phyloP scores from a whole-genome alignment of 371 early-diverging fungal species.

The Lichtheimia ornata region DNA sequence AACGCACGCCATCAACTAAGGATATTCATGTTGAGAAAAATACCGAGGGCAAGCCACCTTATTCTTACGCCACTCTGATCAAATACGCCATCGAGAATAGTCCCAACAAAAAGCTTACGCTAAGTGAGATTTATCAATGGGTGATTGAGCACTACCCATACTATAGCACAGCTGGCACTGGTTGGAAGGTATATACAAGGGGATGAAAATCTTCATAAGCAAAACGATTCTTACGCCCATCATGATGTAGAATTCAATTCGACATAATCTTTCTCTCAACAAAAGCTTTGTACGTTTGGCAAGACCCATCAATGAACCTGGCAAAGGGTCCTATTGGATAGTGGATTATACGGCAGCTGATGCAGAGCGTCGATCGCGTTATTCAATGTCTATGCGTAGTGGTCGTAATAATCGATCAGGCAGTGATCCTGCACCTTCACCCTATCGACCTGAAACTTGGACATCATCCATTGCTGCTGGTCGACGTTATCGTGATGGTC shows the following conservation, averaged over 20 bases:
- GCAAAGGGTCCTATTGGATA: slow-evolving; percentile 97
- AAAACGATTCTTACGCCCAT: no score
- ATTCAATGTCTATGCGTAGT: slow-evolving; percentile 19
- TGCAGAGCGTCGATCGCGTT: slow-evolving; percentile 22
- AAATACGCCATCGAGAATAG: slow-evolving; percentile 81
- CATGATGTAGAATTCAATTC: slow-evolving; percentile 83
- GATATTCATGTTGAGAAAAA: slow-evolving; percentile 33
- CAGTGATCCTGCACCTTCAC: slow-evolving; percentile 33
- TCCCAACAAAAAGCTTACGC: slow-evolving; percentile 70
- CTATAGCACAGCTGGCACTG: slow-evolving; percentile 71
- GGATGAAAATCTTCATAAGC: no score
- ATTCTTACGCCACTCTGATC: slow-evolving; percentile 90
- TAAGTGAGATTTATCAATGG: slow-evolving; percentile 90
- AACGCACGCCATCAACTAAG: slow-evolving; percentile 21
- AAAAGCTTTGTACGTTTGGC: slow-evolving; percentile 92
- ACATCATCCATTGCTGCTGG: slow-evolving; percentile 10
- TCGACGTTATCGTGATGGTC: slow-evolving; percentile 21
- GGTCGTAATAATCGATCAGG: slow-evolving; percentile 31
- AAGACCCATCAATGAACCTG: slow-evolving; percentile 87
- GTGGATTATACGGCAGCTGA: slow-evolving; percentile 57
- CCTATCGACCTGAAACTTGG: slow-evolving; percentile 31
- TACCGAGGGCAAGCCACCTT: slow-evolving; percentile 69
- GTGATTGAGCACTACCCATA: slow-evolving; percentile 76
- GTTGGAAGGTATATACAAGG: slow-evolving; percentile 67
- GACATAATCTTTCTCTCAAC: slow-evolving; percentile 97